Conservation (phyloP, 1,139 yeast species). For the Zhuliangozyma parablackwelliae region DNA sequence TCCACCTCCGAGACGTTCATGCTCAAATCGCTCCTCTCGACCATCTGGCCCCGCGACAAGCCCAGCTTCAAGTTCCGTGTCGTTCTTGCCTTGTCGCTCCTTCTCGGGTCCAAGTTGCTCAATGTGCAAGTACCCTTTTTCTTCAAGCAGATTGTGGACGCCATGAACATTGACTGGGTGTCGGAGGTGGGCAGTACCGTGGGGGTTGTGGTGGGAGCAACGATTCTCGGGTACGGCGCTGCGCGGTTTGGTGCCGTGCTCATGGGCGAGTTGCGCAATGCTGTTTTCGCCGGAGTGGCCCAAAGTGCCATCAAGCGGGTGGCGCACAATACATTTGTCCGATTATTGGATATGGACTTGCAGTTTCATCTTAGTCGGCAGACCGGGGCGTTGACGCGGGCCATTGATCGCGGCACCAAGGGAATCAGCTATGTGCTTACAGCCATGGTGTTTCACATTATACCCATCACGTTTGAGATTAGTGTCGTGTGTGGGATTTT, state of each 20-base stretch:
- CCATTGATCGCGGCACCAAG: conserved; percentile 96
- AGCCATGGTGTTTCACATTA: conserved; percentile 95
- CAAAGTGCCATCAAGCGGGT: conserved; percentile 91
- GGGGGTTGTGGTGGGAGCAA: conserved; percentile 61
- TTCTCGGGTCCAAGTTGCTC: conserved; percentile 75
- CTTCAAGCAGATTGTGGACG: conserved; percentile 84
- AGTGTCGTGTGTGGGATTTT: conserved; percentile 89
- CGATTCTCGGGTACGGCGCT: conserved; percentile 85
- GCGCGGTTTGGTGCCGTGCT: conserved; percentile 93
- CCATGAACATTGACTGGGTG: conserved; percentile 89
- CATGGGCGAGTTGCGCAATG: conserved; percentile 91
- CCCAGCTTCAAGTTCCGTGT: conserved; percentile 72
- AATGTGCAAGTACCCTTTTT: conserved; percentile 96
- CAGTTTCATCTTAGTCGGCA: conserved; percentile 88
- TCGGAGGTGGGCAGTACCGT: conserved; percentile 51
- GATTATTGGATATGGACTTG: conserved; percentile 76
- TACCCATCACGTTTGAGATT: conserved; percentile 90
- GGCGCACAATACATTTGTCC: conserved; percentile 82
- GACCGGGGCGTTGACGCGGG: conserved; percentile 94
- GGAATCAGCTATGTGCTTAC: conserved; percentile 91
- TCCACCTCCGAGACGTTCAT: conserved; percentile 56
- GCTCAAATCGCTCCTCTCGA: conserved; percentile 58
- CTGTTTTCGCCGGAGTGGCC: conserved; percentile 92
- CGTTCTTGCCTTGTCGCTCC: conserved; percentile 62
- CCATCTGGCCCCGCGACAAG: conserved; percentile 88